Base-by-base conservation (phyloP, 768 basidiomycete genomes). In the Pleurotus pulmonarius region DNA sequence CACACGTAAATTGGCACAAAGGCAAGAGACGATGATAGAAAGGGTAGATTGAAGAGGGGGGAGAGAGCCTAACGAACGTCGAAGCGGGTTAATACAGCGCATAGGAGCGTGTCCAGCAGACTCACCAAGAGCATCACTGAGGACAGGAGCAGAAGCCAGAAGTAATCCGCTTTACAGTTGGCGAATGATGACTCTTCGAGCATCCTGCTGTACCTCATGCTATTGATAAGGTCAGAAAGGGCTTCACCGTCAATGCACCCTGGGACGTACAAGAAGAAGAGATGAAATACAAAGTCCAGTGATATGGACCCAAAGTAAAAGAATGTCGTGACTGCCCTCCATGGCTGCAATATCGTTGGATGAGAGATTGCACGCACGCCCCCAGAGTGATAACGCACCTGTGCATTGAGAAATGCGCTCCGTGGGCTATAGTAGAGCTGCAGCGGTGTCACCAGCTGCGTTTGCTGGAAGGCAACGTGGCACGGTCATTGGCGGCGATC, bases 1-100 rank as follows among this genome's bases (percentile, higher is more conserved):
- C 97, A 99, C 58, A 98, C 78, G 69, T 99, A 99, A 40, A 98
- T 97, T 3, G 96, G 90, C 2, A 96, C 92, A 65, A 96, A 97
- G 0, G 94, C 94, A 26, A 96, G 82, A 0, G 94, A 87, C 0
- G 93, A 91, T 4, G 94, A 95, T 45, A 98, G 86, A 75, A 97
- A 96, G 0, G 94, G 94, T 13, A 95, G 82, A 60, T 92, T 94
- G 66, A 97, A 86, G 9, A 95, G 78, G 0, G 94, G 93, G 0
- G 94, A 94, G 4, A 96, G 77, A 18, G 75, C 78, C 87, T 95
- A 66, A 51, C 48, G 43, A 22, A 53, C 47, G 40, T 26, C 12
- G 39, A 58, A 15, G 40, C 53, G 9, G 22, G 34, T 11, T 24
- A 49, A 29, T 54, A 38, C 3, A 29, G 22, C 20, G 7, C 22